phyloP scores from a whole-genome alignment of 2,329 filamentous ascomycete genomes.

The Fusarium sp. region DNA sequence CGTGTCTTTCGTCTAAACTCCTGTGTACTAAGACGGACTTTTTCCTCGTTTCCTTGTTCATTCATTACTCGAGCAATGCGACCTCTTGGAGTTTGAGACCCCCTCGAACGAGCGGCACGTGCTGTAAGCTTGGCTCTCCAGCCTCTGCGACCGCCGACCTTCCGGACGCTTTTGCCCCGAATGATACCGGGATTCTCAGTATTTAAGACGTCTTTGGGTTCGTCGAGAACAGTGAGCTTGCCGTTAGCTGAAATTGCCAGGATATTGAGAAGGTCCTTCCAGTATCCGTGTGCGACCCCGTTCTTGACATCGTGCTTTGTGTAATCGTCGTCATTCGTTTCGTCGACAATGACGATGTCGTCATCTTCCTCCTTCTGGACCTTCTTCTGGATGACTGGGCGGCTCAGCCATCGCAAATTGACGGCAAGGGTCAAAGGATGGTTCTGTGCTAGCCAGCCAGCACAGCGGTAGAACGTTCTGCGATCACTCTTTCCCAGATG shows the following conservation, averaged over 20 bases:
- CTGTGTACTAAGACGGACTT: slow-evolving; percentile 21
- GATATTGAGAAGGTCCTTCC: slow-evolving; percentile 73
- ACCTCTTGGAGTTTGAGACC: not conserved
- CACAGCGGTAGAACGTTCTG: slow-evolving; percentile 64
- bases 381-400: slow-evolving; percentile 70
- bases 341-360: slow-evolving; percentile 54
- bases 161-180: slow-evolving; percentile 39
- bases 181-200: slow-evolving; percentile 49
- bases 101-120: not conserved
- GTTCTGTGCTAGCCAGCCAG: slow-evolving; percentile 69
- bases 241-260: slow-evolving; percentile 66
- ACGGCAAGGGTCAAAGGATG: slow-evolving; percentile 68
- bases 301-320: slow-evolving; percentile 60
- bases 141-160: slow-evolving; percentile 18
- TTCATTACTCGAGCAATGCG: not conserved
- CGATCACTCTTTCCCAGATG: slow-evolving; percentile 70
- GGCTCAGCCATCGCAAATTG: slow-evolving; percentile 70
- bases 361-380: slow-evolving; percentile 56
- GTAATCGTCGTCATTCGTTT: slow-evolving; percentile 55
- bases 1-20: slow-evolving; percentile 52
- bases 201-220: slow-evolving; percentile 60
- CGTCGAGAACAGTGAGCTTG: slow-evolving; percentile 59
- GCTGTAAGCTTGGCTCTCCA: not conserved
- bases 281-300: slow-evolving; percentile 71
- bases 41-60: slow-evolving; percentile 6